phyloP scores from a whole-genome alignment of 2,329 filamentous ascomycete species.

The Ceratocystis smalleyi region DNA sequence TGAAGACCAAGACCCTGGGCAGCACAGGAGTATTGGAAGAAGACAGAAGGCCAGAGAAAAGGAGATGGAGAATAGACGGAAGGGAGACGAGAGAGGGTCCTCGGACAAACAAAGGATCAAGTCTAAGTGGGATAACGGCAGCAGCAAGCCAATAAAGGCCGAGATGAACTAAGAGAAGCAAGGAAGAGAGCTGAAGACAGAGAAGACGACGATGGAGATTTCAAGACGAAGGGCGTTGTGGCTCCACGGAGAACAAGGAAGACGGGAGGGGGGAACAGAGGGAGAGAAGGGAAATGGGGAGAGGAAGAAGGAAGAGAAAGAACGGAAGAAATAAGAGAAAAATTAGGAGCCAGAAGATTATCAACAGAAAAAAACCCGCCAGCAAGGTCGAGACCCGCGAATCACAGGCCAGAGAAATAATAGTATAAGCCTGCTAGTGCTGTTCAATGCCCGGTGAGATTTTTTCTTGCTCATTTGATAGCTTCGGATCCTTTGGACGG shows the following conservation, averaged over 20 bases:
- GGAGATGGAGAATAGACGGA: background rate
- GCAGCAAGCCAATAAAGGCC: slow-evolving; percentile 1
- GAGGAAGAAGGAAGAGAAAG: background rate
- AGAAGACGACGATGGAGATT: background rate
- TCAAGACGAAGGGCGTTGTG: background rate
- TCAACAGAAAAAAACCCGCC: slow-evolving; percentile 1
- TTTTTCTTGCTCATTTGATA: background rate
- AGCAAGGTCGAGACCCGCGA: slow-evolving; percentile 4
- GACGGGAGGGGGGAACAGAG: background rate
- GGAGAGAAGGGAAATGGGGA: background rate
- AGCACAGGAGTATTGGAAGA: background rate
- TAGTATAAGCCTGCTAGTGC: background rate
- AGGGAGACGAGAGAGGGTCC: background rate
- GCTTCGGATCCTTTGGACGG: background rate
- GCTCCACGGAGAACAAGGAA: background rate
- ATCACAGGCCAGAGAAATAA: slow-evolving; percentile 7
- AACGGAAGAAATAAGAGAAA: background rate
- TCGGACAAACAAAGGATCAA: background rate
- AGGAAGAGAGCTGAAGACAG: background rate
- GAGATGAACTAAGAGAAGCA: background rate
- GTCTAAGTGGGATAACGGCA: background rate
- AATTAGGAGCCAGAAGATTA: background rate
- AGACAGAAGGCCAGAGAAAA: background rate
- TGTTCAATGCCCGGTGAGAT: background rate
- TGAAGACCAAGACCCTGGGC: no score